phyloP scores from a whole-genome alignment of 2,329 filamentous ascomycete species.

The Diaporthe caulivora region DNA sequence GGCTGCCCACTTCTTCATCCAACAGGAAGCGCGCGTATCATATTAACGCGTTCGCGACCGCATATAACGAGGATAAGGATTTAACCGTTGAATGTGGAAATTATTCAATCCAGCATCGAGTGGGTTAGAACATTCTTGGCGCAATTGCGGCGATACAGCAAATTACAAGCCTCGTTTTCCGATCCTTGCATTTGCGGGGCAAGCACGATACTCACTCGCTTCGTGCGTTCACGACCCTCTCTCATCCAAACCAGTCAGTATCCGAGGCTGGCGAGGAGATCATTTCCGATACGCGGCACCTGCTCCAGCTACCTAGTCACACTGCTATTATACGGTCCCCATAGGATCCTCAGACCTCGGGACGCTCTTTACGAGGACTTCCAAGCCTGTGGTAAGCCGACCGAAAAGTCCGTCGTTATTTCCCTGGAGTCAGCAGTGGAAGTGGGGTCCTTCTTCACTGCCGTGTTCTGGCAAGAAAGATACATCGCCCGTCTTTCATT shows the following conservation, averaged over 20 bases:
- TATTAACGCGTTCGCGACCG: background rate
- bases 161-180: background rate
- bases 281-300: background rate
- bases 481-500: too few species aligned
- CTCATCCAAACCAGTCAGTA: background rate
- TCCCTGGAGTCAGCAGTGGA: background rate
- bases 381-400: background rate
- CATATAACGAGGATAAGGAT: background rate
- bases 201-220: background rate
- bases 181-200: constrained; percentile 19
- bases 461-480: background rate
- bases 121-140: background rate
- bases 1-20: too few species aligned
- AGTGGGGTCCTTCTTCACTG: background rate
- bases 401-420: background rate
- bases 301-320: background rate
- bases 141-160: background rate
- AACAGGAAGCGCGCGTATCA: constrained; percentile 15
- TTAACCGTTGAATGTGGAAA: background rate
- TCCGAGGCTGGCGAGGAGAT: too few species aligned
- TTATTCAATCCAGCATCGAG: background rate
- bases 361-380: background rate
- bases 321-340: background rate
- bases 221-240: too few species aligned
- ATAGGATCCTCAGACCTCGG: too few species aligned